Base-by-base conservation (phyloP, 441 rosid genomes). In the Corymbia calophylla region DNA sequence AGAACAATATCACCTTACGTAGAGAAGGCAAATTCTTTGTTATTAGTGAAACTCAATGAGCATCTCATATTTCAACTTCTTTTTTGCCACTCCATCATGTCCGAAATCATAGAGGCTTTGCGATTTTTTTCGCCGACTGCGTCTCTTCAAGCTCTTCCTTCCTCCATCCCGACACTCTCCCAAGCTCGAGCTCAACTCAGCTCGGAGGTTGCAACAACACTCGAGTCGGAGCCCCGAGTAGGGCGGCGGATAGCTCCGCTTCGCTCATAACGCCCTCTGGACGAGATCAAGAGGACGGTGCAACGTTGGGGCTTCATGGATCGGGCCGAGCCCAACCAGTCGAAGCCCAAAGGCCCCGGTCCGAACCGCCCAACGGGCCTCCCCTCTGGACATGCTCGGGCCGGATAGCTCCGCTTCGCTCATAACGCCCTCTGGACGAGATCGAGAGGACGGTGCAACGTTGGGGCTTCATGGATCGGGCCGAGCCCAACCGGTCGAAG, bases 1-100 rank as follows among this genome's bases (percentile, higher is more conserved):
- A 4, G 44, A 31, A 32, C 35, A 19, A 18, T 17, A 31, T 2
- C 12, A 0, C 77, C 35, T 16, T 32, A 4, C 0, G 0, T 17
- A 68, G 44, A 17, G 44, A 68, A 18, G 23, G 77, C 0, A 17
- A 68, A 31, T 32, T 16, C 23, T 32, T 8, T 0, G 23, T 32
- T 32, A 44, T 17, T 31, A 17, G 77, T 68, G 32, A 17, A 68
- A 68, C 8, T 4, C 44, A 68, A 17, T 18, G 77, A 32, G 44
- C 25, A 0, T 2, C 21, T 32, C 3, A 18, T 17, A 32, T 32
- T 68, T 32, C 10, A 8, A 1, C 77, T 17, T 32, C 7, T 4
- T 31, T 66, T 68, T 31, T 17, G 77, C 77, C 25, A 68, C 12
- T 12, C 7, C 44, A 68, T 68, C 44, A 9, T 31, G 17, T 31